Base-by-base conservation (phyloP, 2,329 filamentous ascomycete genomes). In the Diaporthe citrichinensis region DNA sequence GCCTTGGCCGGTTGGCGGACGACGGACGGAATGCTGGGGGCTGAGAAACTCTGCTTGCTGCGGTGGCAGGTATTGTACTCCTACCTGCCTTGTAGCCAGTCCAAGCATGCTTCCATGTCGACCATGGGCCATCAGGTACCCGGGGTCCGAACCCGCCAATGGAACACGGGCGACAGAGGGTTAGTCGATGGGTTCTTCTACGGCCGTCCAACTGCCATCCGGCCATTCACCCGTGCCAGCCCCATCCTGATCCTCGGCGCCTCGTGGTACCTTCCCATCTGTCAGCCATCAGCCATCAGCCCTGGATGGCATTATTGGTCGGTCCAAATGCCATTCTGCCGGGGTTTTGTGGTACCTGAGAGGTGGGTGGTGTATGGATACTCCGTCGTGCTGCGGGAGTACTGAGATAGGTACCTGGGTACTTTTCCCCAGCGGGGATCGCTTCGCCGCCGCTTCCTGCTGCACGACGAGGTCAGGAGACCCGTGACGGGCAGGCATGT, bases 391-490 rank as follows among this genome's bases (percentile, higher is more conserved):
- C 7, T 23, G 59, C 14, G 25, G 8, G 59, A 23, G 17, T 34
- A 55, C 49, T 15, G 61, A 34, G 59, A 25, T 49, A 20, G 20
- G 44, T 23, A 23, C 17, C 10, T 39, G 14, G 36, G 36, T 39
- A 62, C 44, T 20, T 49, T 49, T 14, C 20, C n/a, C 7, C 39
- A 31, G 20, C 28, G 20, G 15, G 25, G 17, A 34, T 67, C 41
- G 28, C 28, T 23, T 65, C 61, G 61, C 41, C 34, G 59, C 15
- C 49, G 65, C 49, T 55, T 69, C 49, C 36, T 69, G 49, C 65
- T 55, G 65, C 65, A 55, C 65, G n/a, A 69, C 65, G n/a, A 69
- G 49, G 65, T 55, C 65, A 55, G 65, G 31, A 69, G 65, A 69
- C 65, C 65, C 62, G 46, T 53, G 62, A 68, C 62, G 31, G 53